phyloP scores from a whole-genome alignment of 441 rosid genomes.

The Brassica hybrid region DNA sequence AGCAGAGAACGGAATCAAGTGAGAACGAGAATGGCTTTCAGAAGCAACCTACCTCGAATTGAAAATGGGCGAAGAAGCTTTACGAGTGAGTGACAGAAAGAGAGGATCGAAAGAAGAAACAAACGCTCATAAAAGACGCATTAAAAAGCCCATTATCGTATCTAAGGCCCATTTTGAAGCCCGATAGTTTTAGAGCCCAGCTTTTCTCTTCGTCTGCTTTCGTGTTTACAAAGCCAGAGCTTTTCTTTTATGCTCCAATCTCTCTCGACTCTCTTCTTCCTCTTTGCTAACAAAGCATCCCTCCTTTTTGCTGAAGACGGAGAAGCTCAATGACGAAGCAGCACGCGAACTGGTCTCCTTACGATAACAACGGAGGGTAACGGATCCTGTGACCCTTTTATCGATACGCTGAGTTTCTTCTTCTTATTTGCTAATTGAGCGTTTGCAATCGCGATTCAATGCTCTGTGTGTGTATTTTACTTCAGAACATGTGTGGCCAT shows the following conservation, averaged over 20 bases:
- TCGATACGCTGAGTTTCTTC: neutral
- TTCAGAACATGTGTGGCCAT: slow-evolving; percentile 90
- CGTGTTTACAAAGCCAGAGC: slow-evolving; percentile 1
- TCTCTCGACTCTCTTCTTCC: neutral
- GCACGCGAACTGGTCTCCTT: slow-evolving; percentile 83
- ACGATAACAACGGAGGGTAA: slow-evolving; percentile 94
- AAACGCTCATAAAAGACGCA: neutral
- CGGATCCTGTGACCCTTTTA: neutral
- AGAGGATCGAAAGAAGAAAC: neutral
- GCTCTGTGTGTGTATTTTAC: neutral
- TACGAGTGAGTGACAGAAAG: neutral
- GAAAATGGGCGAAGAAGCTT: slow-evolving; percentile 29
- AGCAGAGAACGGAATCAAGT: neutral
- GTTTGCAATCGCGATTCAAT: neutral
- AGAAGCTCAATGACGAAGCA: slow-evolving; percentile 64
- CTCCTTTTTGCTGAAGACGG: neutral
- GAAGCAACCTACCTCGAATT: slow-evolving; percentile 11
- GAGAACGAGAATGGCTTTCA: neutral
- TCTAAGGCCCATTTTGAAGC: neutral
- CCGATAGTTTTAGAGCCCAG: neutral
- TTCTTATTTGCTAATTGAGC: neutral
- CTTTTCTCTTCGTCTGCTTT: neutral
- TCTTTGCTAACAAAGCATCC: neutral
- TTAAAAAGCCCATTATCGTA: neutral
- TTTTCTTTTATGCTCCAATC: neutral